Base-by-base conservation (phyloP, 306 rosid genomes). In the Cucumis melo region DNA sequence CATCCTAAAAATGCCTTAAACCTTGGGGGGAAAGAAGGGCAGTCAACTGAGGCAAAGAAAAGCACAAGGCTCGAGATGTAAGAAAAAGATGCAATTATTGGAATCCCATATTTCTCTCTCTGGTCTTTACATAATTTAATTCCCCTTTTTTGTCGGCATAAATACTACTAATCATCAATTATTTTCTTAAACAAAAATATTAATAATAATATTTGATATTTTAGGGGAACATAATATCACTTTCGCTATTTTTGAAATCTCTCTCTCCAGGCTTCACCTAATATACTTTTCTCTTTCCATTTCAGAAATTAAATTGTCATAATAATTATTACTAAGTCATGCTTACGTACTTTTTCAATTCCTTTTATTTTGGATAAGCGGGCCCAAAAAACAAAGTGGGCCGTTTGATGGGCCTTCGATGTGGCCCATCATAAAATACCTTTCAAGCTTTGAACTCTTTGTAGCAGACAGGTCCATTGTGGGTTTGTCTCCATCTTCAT, bases 61-160 rank as follows among this genome's bases (percentile, higher is more conserved):
- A 53, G 60, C 76, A 72, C 76, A 72, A 27, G 76, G 76, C 76
- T 72, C 76, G 76, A 72, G 76, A 72, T 48, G 76, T 46, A 70
- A 72, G 76, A 72, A 50, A 72, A 50, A 72, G 21, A 72, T 27
- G 60, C 76, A 72, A 72, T 72, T 72, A 72, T 71, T 71, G 75
- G 75, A 44, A 71, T 24, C 21, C 21, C 57, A 58, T 15, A 23
- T 71, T 24, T 44, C 75, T 42, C 56, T 42, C 75, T 70, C 59
- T 67, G 11, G 6, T 42, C 54, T 67, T 42, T 67, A 41, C 55
- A 44, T 67, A 42, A 67, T 67, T 67, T 44, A n/a, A 46, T 71
- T 46, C 24, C 4, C 75, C 57, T 48, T 48, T 71, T 48, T 24
- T 46, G 38, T 71, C 58, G 6, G 14, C 10, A 71, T 21, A 71